Conservation (phyloP, 306 rosid species). For the Crataegus laevigata region DNA sequence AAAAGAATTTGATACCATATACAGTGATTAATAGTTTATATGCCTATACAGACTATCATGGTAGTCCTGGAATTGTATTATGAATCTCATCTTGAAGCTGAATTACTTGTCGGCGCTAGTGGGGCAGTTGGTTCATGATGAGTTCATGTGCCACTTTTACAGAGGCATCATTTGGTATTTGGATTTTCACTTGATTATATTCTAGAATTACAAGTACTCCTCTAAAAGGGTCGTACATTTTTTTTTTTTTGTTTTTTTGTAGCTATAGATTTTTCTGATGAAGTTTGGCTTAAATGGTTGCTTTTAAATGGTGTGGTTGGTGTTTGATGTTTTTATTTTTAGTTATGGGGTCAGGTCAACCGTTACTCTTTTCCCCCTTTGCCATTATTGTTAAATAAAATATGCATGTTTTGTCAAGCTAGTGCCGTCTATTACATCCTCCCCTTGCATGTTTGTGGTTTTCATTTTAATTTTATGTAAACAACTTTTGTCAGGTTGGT, state of each 20-base stretch:
- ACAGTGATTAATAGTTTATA: background rate
- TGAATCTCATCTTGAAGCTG: background rate
- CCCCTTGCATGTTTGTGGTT: background rate
- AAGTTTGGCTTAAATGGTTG: background rate
- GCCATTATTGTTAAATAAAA: background rate
- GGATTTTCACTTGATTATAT: background rate
- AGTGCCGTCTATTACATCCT: background rate
- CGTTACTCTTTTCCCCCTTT: background rate
- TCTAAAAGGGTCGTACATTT: background rate
- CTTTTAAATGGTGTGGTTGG: background rate
- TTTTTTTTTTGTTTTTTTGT: too few relatives aligned
- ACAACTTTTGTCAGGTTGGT: conserved; percentile 59
- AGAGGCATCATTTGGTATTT: background rate
- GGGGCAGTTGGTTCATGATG: background rate
- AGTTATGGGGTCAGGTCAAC: background rate
- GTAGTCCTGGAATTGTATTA: background rate
- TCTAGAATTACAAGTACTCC: background rate
- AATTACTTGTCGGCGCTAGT: background rate
- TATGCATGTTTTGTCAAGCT: background rate
- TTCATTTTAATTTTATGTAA: background rate
- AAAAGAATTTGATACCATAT: background rate
- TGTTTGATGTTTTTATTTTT: background rate
- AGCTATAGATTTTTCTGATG: background rate
- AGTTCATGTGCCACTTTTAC: background rate
- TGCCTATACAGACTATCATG: background rate